Percentiles rank a stretch among this genome's conserved stretches.
Conservation (phyloP, 2,329 filamentous ascomycete genomes). For the Aspergillus sp. region DNA sequence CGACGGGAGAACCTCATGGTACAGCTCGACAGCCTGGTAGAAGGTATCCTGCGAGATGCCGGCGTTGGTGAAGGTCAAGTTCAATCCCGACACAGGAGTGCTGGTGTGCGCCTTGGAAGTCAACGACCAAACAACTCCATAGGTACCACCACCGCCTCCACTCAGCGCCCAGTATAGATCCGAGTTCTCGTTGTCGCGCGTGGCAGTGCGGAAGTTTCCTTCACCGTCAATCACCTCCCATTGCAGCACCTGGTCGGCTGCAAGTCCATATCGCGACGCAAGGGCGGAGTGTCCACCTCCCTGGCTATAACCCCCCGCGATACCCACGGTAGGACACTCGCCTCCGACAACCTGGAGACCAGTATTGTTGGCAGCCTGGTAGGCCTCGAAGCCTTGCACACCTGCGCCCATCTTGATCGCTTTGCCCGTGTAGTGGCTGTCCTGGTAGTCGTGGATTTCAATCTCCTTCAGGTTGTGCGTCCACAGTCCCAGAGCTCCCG, state of each 20-base stretch:
- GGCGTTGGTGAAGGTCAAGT: slow-evolving; percentile 36
- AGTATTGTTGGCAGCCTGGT: slow-evolving; percentile 40
- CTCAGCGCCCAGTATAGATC: slow-evolving; percentile 61
- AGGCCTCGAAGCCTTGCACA: slow-evolving; percentile 47
- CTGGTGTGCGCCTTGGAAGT: slow-evolving; percentile 50
- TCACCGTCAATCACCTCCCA: slow-evolving; percentile 52
- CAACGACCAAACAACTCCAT: slow-evolving; percentile 53
- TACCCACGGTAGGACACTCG: slow-evolving; percentile 51
- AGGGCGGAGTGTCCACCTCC: slow-evolving; percentile 57
- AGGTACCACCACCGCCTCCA: slow-evolving; percentile 58
- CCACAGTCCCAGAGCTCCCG: slow-evolving; percentile 40
- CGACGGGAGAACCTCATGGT: slow-evolving; percentile 44
- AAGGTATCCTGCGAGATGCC: slow-evolving; percentile 40
- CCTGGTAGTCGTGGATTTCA: slow-evolving; percentile 27
- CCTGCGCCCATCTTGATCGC: slow-evolving; percentile 54
- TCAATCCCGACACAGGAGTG: slow-evolving; percentile 39
- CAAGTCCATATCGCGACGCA: slow-evolving; percentile 52
- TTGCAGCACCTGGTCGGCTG: slow-evolving; percentile 55
- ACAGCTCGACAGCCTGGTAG: slow-evolving; percentile 46
- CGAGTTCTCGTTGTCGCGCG: slow-evolving; percentile 37
- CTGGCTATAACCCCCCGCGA: slow-evolving; percentile 57
- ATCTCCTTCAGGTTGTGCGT: slow-evolving; percentile 28
- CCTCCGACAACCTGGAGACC: slow-evolving; percentile 53
- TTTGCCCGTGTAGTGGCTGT: slow-evolving; percentile 43
- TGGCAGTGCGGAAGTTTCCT: slow-evolving; percentile 48